Conservation (phyloP, 2,329 filamentous ascomycete genomes). For the Beauveria scarabaeidicola region DNA sequence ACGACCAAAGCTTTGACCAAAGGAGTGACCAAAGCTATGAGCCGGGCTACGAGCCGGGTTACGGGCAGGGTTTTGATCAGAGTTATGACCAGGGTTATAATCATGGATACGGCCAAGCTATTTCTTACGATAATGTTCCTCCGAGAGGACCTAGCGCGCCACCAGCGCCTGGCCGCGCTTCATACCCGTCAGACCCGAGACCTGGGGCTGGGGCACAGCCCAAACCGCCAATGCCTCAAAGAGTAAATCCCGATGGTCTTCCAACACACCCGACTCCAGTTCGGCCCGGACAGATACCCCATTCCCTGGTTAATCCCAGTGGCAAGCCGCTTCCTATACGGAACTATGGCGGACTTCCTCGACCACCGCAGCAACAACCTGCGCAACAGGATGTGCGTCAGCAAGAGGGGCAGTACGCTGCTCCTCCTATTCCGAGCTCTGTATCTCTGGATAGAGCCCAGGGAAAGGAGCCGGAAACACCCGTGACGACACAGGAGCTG, state of each 20-base stretch:
- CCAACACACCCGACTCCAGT: slow-evolving; percentile 55
- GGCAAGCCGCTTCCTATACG: slow-evolving; percentile 51
- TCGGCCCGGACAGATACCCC: slow-evolving; percentile 52
- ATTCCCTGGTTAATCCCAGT: slow-evolving; percentile 46
- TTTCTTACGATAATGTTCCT: slow-evolving; percentile 20
- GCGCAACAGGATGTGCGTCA: slow-evolving; percentile 21
- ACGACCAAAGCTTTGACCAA: slow-evolving; percentile 17
- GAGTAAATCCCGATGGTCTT: slow-evolving; percentile 35
- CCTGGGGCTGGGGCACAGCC: slow-evolving; percentile 19
- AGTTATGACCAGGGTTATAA: slow-evolving; percentile 14
- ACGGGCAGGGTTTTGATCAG: slow-evolving; percentile 17
- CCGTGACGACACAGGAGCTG: slow-evolving; percentile 71
- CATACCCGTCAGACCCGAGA: slow-evolving; percentile 17
- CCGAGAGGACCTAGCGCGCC: slow-evolving; percentile 25
- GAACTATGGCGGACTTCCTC: slow-evolving; percentile 41
- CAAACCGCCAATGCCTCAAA: slow-evolving; percentile 14
- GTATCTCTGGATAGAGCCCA: slow-evolving; percentile 12
- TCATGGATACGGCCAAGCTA: slow-evolving; percentile 19
- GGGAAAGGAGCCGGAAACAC: slow-evolving; percentile 8
- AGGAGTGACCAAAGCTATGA: slow-evolving; percentile 20
- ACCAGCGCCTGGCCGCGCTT: slow-evolving; percentile 17
- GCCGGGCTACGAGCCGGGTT: not conserved
- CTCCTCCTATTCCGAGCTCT: slow-evolving; percentile 10
- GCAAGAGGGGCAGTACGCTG: slow-evolving; percentile 19
- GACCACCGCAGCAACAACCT: slow-evolving; percentile 24